Evolutionary conservation across 768 basidiomycete genomes (phyloP).

Genomic region (Kwoniella sp.): DNA sequence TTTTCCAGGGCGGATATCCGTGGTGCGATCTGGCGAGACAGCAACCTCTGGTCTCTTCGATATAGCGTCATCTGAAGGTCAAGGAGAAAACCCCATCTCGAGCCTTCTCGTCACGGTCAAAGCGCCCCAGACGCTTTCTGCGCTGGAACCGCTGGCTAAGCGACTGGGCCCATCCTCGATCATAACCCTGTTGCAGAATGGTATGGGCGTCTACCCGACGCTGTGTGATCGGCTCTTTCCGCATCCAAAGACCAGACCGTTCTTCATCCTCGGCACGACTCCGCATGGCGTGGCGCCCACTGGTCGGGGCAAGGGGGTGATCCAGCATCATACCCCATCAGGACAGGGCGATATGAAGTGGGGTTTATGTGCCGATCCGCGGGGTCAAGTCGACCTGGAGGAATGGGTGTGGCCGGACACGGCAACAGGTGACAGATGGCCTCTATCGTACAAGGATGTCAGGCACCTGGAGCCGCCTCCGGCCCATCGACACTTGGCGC

Average conservation of each 20-base stretch:
- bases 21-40: neutral
- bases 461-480: slow-evolving; percentile 29
- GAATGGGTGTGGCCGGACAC: slow-evolving; percentile 22
- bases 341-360: slow-evolving; percentile 63
- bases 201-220: slow-evolving; percentile 85
- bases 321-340: slow-evolving; percentile 2
- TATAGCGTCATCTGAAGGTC: slow-evolving; percentile 1
- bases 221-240: slow-evolving; percentile 66
- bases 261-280: slow-evolving; percentile 77
- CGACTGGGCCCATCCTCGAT: slow-evolving; percentile 67
- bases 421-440: neutral
- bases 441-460: slow-evolving; percentile 39
- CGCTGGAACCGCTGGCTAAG: slow-evolving; percentile 60
- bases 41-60: slow-evolving; percentile 16
- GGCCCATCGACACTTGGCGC: slow-evolving; percentile 54
- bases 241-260: slow-evolving; percentile 68
- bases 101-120: slow-evolving; percentile 81
- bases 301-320: slow-evolving; percentile 13
- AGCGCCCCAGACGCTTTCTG: slow-evolving; percentile 61
- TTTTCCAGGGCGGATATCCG: slow-evolving; percentile 1
- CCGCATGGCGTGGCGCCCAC: slow-evolving; percentile 68
- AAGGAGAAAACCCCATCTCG: slow-evolving; percentile 55
- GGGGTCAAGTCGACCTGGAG: slow-evolving; percentile 33
- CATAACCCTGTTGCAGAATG: slow-evolving; percentile 89
- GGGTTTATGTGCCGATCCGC: slow-evolving; percentile 62